phyloP scores from a whole-genome alignment of 371 early-diverging fungal genomes.

The Lichtheimia hyalospora region DNA sequence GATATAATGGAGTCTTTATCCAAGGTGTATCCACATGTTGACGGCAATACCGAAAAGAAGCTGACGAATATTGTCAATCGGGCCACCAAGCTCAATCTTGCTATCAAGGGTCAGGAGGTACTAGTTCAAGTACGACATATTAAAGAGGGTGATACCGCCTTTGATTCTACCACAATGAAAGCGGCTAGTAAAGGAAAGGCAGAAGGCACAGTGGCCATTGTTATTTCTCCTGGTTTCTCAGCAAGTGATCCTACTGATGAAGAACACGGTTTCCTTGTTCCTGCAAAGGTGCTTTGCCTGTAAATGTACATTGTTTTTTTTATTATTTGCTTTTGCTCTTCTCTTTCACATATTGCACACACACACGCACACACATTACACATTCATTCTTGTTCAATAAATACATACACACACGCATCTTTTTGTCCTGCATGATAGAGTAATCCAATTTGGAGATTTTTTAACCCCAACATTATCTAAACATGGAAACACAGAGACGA shows the following conservation, averaged over 20 bases:
- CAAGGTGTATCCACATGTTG: constrained; percentile 5
- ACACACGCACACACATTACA: too few relatives aligned
- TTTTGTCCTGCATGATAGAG: too few relatives aligned
- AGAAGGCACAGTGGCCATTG: constrained; percentile 17
- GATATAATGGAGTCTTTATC: constrained; percentile 24
- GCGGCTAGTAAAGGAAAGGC: constrained; percentile 27
- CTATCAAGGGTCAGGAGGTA: constrained; percentile 36
- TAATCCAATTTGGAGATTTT: too few relatives aligned
- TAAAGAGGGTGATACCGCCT: constrained; percentile 12
- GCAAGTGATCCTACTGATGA: constrained; percentile 26
- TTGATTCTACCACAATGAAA: constrained; percentile 18
- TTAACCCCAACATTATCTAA: too few relatives aligned
- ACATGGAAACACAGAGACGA: too few relatives aligned
- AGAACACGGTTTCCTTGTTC: constrained; percentile 22
- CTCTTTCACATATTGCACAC: too few relatives aligned
- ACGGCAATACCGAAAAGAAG: constrained; percentile 28
- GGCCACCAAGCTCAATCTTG: constrained; percentile 24
- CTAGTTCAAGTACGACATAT: constrained; percentile 1
- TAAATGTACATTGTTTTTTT: neutral
- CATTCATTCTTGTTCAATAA: too few relatives aligned
- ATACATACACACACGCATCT: too few relatives aligned
- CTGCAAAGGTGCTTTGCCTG: constrained; percentile 15
- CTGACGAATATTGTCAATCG: constrained; percentile 26
- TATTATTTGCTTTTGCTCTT: neutral
- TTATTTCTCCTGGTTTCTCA: constrained; percentile 20